Evolutionary conservation across 768 basidiomycete genomes (phyloP).

Genomic region (Russula vinacea): DNA sequence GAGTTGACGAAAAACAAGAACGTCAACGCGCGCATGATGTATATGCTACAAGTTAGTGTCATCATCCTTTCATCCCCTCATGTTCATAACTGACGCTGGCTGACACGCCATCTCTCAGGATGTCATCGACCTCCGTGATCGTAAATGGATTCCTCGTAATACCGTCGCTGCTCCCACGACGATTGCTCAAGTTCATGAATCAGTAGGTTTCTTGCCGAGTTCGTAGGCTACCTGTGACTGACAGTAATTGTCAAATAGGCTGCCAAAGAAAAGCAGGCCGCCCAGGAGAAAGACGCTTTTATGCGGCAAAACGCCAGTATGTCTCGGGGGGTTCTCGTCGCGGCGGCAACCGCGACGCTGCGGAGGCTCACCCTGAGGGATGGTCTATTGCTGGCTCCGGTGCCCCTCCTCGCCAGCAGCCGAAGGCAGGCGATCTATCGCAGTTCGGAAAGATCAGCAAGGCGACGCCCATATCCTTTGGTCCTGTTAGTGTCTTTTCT

Average conservation of each 20-base stretch:
- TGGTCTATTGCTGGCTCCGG: slow-evolving; percentile 53
- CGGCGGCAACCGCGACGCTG: slow-evolving; percentile 64
- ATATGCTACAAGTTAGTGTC: slow-evolving; percentile 83
- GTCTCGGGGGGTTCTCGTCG: slow-evolving; percentile 91
- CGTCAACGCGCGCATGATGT: slow-evolving; percentile 84
- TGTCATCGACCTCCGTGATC: slow-evolving; percentile 80
- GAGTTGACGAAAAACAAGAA: slow-evolving; percentile 70
- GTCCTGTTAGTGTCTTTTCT: slow-evolving; percentile 80
- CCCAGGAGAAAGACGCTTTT: slow-evolving; percentile 67
- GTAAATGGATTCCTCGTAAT: slow-evolving; percentile 76
- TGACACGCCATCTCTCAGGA: slow-evolving; percentile 53
- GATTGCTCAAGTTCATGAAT: slow-evolving; percentile 83
- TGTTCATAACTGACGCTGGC: slow-evolving; percentile 15
- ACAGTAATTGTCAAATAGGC: slow-evolving; percentile 47
- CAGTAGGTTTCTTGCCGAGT: slow-evolving; percentile 48
- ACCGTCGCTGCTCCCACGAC: slow-evolving; percentile 77
- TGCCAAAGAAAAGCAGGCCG: slow-evolving; percentile 89
- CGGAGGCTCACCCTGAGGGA: slow-evolving; percentile 72
- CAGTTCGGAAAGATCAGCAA: slow-evolving; percentile 85
- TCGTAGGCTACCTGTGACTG: background rate
- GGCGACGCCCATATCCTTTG: slow-evolving; percentile 66
- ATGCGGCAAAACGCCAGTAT: slow-evolving; percentile 66
- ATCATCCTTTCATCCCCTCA: slow-evolving; percentile 2
- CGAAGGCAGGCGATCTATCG: slow-evolving; percentile 82
- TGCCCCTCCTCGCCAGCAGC: slow-evolving; percentile 47